Evolutionary conservation across 306 rosid species (phyloP).

Genomic region (Pyrus bretschneideri): DNA sequence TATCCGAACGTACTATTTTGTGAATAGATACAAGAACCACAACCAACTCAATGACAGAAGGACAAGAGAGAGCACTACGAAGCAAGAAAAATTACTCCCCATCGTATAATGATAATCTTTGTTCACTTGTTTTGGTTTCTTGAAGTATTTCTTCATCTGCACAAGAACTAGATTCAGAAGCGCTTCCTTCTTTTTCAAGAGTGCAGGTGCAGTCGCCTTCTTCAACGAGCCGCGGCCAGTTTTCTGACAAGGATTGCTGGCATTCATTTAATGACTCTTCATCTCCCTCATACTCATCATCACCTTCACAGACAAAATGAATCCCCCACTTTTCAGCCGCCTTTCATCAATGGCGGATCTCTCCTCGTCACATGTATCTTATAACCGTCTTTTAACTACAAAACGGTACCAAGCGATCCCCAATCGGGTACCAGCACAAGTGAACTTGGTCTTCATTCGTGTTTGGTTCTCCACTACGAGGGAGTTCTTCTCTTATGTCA

Average conservation of each 20-base stretch:
- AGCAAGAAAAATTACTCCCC: not conserved
- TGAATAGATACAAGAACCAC: not conserved
- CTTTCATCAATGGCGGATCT: constrained; percentile 27
- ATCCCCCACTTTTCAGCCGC: constrained; percentile 45
- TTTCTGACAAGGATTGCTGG: constrained; percentile 47
- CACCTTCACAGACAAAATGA: constrained; percentile 46
- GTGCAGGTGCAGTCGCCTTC: not conserved
- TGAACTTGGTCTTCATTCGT: constrained; percentile 42
- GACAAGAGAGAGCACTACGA: not conserved
- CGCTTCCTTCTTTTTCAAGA: no score
- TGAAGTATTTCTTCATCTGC: constrained; percentile 5
- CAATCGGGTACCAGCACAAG: constrained; percentile 32
- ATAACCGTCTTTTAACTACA: constrained; percentile 31
- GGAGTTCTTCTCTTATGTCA: not conserved
- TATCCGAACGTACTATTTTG: no score
- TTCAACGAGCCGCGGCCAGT: constrained; percentile 20
- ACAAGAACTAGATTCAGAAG: not conserved
- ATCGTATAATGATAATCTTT: not conserved
- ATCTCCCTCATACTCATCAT: constrained; percentile 55
- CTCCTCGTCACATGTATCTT: constrained; percentile 24
- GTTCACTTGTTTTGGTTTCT: not conserved
- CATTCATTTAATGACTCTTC: constrained; percentile 30
- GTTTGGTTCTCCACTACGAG: constrained; percentile 40
- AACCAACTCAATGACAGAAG: constrained; percentile 11
- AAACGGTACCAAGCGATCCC: constrained; percentile 23